Percentiles rank a stretch among this genome's conserved stretches.
Evolutionary conservation across 768 basidiomycete genomes (phyloP).

Genomic region (Wakefieldia striispora): DNA sequence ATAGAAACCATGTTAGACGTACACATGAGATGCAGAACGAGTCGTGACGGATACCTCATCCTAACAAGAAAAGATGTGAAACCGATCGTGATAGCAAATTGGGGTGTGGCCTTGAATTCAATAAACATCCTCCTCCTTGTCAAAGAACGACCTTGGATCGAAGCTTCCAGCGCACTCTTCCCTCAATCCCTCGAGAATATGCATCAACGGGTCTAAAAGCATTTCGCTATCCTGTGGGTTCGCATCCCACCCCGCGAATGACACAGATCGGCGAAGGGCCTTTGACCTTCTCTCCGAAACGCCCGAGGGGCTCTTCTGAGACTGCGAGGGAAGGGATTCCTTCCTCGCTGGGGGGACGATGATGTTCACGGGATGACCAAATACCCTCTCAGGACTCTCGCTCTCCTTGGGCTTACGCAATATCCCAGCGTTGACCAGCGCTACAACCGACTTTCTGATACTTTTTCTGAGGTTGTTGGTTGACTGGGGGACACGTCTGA

Average conservation of each 20-base stretch:
- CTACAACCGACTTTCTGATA: conserved; percentile 1
- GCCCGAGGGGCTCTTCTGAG: background rate
- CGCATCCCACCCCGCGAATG: conserved; percentile 17
- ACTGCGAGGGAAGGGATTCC: conserved; percentile 12
- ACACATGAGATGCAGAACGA: no score
- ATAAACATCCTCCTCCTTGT: conserved; percentile 4
- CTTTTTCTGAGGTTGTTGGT: conserved; percentile 4
- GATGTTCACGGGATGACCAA: conserved; percentile 17
- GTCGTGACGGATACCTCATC: no score
- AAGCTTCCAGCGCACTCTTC: conserved; percentile 14
- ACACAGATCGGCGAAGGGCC: conserved; percentile 27
- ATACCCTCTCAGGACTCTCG: conserved; percentile 4
- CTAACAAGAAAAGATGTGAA: no score
- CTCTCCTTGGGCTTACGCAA: conserved; percentile 1
- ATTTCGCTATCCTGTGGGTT: background rate
- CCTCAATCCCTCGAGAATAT: conserved; percentile 20
- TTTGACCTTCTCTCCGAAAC: background rate
- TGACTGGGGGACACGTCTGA: conserved; percentile 8
- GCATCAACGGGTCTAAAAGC: conserved; percentile 10
- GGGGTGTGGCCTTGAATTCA: background rate
- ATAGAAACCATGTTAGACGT: background rate
- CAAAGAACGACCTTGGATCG: conserved; percentile 17
- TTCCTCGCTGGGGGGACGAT: conserved; percentile 10
- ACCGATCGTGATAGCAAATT: no score
- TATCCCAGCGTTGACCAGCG: conserved; percentile 6